A percentile compares a stretch with the other conserved stretches of the same genome.
Evolutionary conservation across 345 rosid species (phyloP).

Genomic region (Rhizophora apiculata): DNA sequence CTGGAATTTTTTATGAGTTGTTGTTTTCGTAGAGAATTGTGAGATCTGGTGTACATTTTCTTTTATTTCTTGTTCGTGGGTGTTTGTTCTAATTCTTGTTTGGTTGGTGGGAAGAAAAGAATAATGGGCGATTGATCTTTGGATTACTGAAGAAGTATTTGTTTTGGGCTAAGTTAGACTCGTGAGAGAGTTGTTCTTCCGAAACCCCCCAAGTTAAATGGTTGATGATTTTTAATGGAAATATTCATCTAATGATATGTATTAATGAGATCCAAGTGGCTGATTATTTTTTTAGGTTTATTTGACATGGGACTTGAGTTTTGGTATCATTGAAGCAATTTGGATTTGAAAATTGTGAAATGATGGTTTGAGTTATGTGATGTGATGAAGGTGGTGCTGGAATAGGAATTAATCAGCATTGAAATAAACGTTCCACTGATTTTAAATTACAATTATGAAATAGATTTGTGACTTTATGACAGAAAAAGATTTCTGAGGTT

Average conservation of each 20-base stretch:
- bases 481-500: not conserved
- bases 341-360: not conserved
- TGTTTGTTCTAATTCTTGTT: not conserved
- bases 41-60: constrained; percentile 29
- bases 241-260: too few relatives aligned
- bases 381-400: not conserved
- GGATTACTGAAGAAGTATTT: not conserved
- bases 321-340: not conserved
- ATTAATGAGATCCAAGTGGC: not conserved
- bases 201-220: too few relatives aligned
- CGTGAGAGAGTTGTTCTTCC: too few relatives aligned
- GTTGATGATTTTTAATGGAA: too few relatives aligned
- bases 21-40: not conserved
- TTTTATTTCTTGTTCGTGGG: not conserved
- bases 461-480: not conserved
- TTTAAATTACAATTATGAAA: not conserved
- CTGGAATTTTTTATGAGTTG: not conserved
- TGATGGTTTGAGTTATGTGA: not conserved
- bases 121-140: not conserved
- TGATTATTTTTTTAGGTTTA: not conserved
- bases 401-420: not conserved
- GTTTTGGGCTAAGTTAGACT: too few relatives aligned
- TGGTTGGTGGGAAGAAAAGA: not conserved
- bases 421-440: not conserved
- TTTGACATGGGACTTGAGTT: not conserved